Evolutionary conservation across 176 grass and related monocot genomes (phyloP).

Genomic region (Lolium multiflorum): DNA sequence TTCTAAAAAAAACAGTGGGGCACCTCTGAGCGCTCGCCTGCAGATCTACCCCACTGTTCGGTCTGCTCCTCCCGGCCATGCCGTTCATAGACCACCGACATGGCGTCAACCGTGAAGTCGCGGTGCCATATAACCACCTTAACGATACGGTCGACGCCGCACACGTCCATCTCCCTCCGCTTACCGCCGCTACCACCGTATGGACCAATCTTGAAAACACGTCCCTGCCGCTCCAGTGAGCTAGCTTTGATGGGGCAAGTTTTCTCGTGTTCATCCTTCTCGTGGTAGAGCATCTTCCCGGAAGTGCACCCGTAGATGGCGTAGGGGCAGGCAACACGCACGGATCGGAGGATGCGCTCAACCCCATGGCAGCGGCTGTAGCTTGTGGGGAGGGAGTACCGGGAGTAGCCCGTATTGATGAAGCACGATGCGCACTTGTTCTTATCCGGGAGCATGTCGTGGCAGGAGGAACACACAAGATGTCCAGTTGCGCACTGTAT

Average conservation of each 20-base stretch:
- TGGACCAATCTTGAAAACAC: neutral
- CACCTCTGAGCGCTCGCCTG: neutral
- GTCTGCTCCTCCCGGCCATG: neutral
- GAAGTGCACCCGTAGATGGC: neutral
- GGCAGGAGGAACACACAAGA: no score
- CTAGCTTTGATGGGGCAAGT: neutral
- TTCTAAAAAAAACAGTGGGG: no score
- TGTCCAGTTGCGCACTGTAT: no score
- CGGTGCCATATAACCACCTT: neutral
- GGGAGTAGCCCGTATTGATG: neutral
- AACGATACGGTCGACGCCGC: neutral
- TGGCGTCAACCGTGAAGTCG: neutral
- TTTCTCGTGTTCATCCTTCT: neutral
- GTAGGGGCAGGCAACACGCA: neutral
- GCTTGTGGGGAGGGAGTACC: neutral
- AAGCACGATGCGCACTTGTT: conserved; percentile 3
- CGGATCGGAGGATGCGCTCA: neutral
- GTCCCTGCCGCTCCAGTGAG: neutral
- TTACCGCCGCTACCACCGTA: neutral
- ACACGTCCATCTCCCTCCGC: neutral
- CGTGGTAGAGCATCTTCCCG: neutral
- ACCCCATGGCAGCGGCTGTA: conserved; percentile 11
- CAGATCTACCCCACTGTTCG: neutral
- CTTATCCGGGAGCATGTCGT: neutral
- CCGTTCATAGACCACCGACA: neutral